Conservation (phyloP, 176 grass and related monocot species). For the Zea luxurians region DNA sequence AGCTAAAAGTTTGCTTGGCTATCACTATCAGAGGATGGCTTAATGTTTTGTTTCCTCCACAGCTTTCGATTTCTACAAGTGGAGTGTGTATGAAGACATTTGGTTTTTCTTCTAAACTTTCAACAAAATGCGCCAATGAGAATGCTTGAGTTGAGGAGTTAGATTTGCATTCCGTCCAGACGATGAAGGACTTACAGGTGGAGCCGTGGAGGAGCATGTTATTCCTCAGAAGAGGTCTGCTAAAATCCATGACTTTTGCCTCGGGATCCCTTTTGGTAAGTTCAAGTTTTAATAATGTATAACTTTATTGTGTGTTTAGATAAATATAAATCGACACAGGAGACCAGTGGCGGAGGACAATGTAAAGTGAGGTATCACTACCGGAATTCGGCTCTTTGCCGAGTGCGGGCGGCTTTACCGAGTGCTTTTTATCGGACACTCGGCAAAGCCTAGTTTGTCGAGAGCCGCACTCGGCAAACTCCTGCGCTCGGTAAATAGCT, state of each 20-base stretch:
- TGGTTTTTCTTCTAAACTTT: slow-evolving; percentile 45
- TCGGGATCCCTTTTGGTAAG: slow-evolving; percentile 83
- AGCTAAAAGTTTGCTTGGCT: neutral
- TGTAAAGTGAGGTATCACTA: no score
- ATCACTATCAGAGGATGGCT: no score
- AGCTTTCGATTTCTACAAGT: slow-evolving; percentile 42
- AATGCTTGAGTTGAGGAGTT: slow-evolving; percentile 26
- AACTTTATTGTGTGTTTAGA: neutral
- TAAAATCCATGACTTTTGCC: slow-evolving; percentile 78
- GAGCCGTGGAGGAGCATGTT: slow-evolving; percentile 34
- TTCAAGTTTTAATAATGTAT: neutral
- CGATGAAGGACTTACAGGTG: slow-evolving; percentile 21
- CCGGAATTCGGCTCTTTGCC: no score
- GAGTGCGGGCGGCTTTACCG: no score
- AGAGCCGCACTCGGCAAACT: no score
- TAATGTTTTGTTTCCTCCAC: slow-evolving; percentile 22
- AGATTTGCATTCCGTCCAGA: slow-evolving; percentile 22
- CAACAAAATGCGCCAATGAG: slow-evolving; percentile 44
- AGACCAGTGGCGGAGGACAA: no score
- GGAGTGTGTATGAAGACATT: slow-evolving; percentile 13
- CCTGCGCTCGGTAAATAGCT: no score
- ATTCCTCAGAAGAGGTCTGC: slow-evolving; percentile 47
- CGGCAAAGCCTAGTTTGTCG: no score
- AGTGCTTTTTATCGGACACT: no score
- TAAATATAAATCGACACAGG: neutral